Percentiles rank a stretch among this genome's conserved stretches.
phyloP scores from a whole-genome alignment of 208 protist genomes.

The Leishmania amazonensis region DNA sequence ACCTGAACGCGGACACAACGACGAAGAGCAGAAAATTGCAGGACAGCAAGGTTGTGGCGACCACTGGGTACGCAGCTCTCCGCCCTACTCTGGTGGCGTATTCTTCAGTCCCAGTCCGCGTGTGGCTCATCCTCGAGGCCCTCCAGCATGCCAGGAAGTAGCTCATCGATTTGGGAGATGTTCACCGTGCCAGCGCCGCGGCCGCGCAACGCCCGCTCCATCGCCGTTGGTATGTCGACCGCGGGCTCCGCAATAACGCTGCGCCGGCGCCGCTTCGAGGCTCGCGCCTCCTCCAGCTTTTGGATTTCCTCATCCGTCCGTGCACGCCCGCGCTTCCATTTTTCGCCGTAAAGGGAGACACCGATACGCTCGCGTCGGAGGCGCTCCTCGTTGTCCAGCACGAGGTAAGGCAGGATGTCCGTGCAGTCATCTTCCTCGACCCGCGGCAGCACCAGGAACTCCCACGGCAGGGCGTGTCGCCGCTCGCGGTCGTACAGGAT shows the following conservation, averaged over 20 bases:
- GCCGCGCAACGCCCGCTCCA: slow-evolving; percentile 66
- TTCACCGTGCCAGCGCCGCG: slow-evolving; percentile 65
- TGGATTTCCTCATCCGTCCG: slow-evolving; percentile 75
- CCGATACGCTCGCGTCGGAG: slow-evolving; percentile 73
- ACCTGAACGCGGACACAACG: too few relatives aligned
- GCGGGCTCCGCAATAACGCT: slow-evolving; percentile 47
- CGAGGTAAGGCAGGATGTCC: slow-evolving; percentile 73
- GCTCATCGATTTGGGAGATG: slow-evolving; percentile 77
- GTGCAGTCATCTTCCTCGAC: slow-evolving; percentile 55
- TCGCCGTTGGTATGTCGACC: slow-evolving; percentile 49
- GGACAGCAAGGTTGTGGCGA: background rate
- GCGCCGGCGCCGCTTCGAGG: slow-evolving; percentile 54
- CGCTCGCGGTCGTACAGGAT: slow-evolving; percentile 73
- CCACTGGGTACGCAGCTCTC: background rate
- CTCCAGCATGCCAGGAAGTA: slow-evolving; percentile 71
- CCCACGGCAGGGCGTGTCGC: slow-evolving; percentile 80
- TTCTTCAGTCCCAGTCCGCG: slow-evolving; percentile 56
- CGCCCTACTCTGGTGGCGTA: background rate
- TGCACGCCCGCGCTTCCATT: slow-evolving; percentile 72
- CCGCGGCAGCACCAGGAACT: slow-evolving; percentile 78
- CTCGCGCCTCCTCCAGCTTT: slow-evolving; percentile 47
- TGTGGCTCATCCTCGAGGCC: slow-evolving; percentile 46
- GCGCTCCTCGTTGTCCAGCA: slow-evolving; percentile 87
- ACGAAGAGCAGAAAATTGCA: background rate
- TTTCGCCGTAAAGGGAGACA: slow-evolving; percentile 64